Base-by-base conservation (phyloP, 106 monocot species). In the Apostasia shenzhenica region DNA sequence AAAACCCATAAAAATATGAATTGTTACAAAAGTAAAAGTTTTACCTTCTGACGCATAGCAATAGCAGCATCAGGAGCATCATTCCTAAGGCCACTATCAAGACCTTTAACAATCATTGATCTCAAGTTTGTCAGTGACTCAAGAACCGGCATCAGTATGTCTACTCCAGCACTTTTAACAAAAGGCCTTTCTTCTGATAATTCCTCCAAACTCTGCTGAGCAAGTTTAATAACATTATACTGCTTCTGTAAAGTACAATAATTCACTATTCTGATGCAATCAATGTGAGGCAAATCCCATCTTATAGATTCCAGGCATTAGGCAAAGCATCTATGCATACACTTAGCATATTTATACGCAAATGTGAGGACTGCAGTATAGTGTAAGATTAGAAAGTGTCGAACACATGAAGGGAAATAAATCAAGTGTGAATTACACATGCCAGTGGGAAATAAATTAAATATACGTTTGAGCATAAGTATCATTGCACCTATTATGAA, bases 21-120 rank as follows among this genome's bases (percentile, higher is more conserved):
- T 42, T 38, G 10, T 54, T 44, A 73, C 4, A 3, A 42, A 53
- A 40, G 42, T 45, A 38, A 45, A 45, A 41, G 37, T 42, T 53
- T 44, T 73, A 90, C 94, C 87, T 91, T 95, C 55, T 95, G 95
- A 37, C 95, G 88, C 91, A 88, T 95, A 53, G 95, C 95, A 73
- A 95, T 89, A 52, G 95, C 88, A 82, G 79, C 44, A 88, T 95
- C 95, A 72, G 91, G 78, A 45, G 95, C 95, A 80, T 95, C 95
- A 84, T 95, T 95, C 77, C 95, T 77, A 69, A 91, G 79, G 55
- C 95, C 95, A 80, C 91, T 95, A 80, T 86, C 82, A 82, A 95
- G 91, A 55, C 86, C 82, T 79, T 84, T 95, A 10, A 82, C 82
- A 64, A 95, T 78, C 43, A 71, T 2, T 52, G 73, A 78, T 70